Evolutionary conservation across 495 filamentous ascomycete genomes (phyloP), one percentile per base, ranked within the genome.

Genomic region (Platismatia glauca): DNA sequence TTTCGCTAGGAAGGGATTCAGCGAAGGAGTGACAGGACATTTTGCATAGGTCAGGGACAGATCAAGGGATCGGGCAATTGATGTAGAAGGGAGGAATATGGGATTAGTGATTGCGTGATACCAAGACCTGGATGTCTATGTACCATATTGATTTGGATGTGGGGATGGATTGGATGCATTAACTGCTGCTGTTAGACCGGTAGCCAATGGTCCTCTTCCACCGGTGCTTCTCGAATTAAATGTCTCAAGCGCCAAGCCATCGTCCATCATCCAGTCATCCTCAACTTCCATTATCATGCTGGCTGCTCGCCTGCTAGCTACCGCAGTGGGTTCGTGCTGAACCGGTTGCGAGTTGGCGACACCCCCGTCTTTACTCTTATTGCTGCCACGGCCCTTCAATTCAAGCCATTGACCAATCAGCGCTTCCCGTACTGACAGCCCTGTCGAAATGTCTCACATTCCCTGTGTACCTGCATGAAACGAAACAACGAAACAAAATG

Each of bases 61-160:
- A 63, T 58, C 22, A 86, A 88, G 72, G 86, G 56, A 46, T 43
- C 44, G 35, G 56, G 27, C 12, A 31, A 48, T 27, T 41, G 37
- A 20, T 29, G 18, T 27, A 43, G 34, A 59, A 43, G 43, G 62
- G 27, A 35, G n/a, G 43, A 60, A 39, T 16, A 43, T 64, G 46
- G 29, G 48, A 24, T 44, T 50, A 46, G 27, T 16, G 29, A 27
- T 59, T 66, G 60, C 62, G 50, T 39, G 50, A 61, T 61, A 63
- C 61, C 38, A 63, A 50, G 41, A 37, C 48, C 48, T 52, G 48
- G 48, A 52, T 31, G 48, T 52, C 48, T 52, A 52, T 52, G 48
- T 52, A 52, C 48, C 48, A 52, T 52, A 52, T 0, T 52, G 48
- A 52, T 52, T 52, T 24, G 22, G 1, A 18, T 50, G 4, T 5